These are phyloP conservation scores for Trametes elegans DNA, from an alignment of 768 basidiomycete genomes.

Conservation along the genomic window DNA sequence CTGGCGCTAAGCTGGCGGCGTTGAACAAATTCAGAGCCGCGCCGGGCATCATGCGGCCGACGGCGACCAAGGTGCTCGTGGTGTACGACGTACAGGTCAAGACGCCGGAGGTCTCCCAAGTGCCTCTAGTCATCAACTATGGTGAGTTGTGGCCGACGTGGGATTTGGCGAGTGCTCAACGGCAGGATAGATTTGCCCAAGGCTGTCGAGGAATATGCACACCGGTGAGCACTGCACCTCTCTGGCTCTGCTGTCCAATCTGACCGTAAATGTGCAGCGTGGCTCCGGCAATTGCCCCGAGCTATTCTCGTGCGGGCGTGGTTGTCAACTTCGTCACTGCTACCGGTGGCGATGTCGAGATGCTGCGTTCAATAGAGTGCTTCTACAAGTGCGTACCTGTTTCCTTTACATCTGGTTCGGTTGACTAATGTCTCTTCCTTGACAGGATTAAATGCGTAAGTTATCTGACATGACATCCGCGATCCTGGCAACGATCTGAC, in stretches of 20 bases:
- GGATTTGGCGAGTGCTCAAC: too few relatives aligned
- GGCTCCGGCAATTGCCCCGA: slow-evolving; percentile 83
- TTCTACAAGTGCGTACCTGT: slow-evolving; percentile 80
- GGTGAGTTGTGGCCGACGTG: slow-evolving; percentile 55
- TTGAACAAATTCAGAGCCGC: slow-evolving; percentile 80
- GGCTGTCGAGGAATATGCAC: slow-evolving; percentile 96
- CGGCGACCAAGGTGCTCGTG: slow-evolving; percentile 74
- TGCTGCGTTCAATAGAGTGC: slow-evolving; percentile 97
- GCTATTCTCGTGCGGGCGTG: slow-evolving; percentile 83
- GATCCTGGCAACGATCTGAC: slow-evolving; percentile 24
- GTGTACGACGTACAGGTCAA: slow-evolving; percentile 95
- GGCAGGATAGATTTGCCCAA: slow-evolving; percentile 76
- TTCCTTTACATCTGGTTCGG: background rate
- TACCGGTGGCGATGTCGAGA: slow-evolving; percentile 96
- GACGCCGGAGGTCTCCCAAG: slow-evolving; percentile 82
- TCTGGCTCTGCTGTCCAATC: slow-evolving; percentile 3
- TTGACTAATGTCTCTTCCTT: slow-evolving; percentile 7
- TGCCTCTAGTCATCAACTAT: slow-evolving; percentile 95
- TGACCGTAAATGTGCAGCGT: slow-evolving; percentile 47
- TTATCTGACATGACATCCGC: slow-evolving; percentile 7
- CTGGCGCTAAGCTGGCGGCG: slow-evolving; percentile 75
- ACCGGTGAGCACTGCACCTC: slow-evolving; percentile 77
- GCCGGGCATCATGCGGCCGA: slow-evolving; percentile 59
- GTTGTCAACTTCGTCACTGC: slow-evolving; percentile 97
- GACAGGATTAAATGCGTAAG: slow-evolving; percentile 75